Evolutionary conservation across 371 early-diverging fungal genomes (phyloP).

Genomic region (Syncephalastrum sp.): DNA sequence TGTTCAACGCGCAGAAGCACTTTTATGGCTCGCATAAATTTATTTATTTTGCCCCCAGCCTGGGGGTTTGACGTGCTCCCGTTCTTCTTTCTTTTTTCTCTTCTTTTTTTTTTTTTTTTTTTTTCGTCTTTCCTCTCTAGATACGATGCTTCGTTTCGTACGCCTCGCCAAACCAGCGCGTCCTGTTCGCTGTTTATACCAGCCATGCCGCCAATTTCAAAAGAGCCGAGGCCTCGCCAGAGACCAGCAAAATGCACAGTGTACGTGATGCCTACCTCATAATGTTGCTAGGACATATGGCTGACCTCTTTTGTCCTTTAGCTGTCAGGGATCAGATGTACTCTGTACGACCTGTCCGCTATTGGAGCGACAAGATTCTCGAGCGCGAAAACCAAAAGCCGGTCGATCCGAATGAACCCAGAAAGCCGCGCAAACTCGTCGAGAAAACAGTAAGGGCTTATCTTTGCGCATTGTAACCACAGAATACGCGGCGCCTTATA

Average conservation of each 20-base stretch:
- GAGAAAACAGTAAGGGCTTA: constrained; percentile 21
- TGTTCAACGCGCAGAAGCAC: no score
- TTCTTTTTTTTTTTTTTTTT: constrained; percentile 1
- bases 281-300: background rate
- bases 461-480: background rate
- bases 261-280: background rate
- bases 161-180: no score
- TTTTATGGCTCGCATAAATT: no score
- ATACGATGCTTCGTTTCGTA: no score
- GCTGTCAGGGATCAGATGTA: constrained; percentile 17
- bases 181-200: background rate
- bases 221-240: background rate
- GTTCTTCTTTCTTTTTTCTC: background rate
- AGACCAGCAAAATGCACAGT: background rate
- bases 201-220: constrained; percentile 7
- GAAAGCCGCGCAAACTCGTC: constrained; percentile 15
- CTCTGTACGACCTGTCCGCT: constrained; percentile 43
- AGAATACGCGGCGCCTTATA: background rate
- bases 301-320: background rate
- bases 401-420: constrained; percentile 17
- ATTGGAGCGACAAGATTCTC: constrained; percentile 45
- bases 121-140: no score
- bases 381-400: constrained; percentile 25
- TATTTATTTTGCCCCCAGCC: background rate
- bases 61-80: background rate